Evolutionary conservation across 495 filamentous ascomycete species (phyloP), one percentile per base, ranked within the genome.

Genomic region (Aspergillus wentii): DNA sequence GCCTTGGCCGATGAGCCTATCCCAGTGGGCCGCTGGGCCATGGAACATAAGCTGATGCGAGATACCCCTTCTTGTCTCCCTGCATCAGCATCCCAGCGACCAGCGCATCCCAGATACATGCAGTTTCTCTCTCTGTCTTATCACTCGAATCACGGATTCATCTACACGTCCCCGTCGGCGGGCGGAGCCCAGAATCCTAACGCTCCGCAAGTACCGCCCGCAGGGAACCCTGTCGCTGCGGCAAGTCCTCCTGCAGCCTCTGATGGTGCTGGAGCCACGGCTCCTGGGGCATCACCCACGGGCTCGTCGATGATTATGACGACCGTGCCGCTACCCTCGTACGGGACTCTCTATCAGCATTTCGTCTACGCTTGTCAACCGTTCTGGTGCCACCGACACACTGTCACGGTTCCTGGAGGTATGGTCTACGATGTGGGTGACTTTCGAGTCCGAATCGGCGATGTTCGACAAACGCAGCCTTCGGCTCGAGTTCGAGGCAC

Each of bases 101-200:
- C 59, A 22, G 18, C 42, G 11, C 53, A 48, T 11, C 56, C 65
- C 3, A 55, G 64, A 15, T 72, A 65, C 37, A 60, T 71, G 57
- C 68, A 72, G 41, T 66, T 72, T 33, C 62, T 72, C 27, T 65
- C 59, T 5, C 44, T 70, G 26, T 54, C 51, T 15, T 57, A 68
- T 38, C 59, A 66, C 46, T 52, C 62, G 6, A 57, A 52, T 19
- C 62, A 67, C 19, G 66, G 64, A 14, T 71, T 69, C 43, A 56
- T 71, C 30, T 71, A 71, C 41, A 60, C 68, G n/a, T 64, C 65
- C n/a, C n/a, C n/a, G n/a, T n/a, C n/a, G n/a, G 8, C 53, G 59
- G 36, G 43, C 57, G 6, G 23, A 4, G 17, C 27, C 9, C 49
- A 54, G 17, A 10, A 28, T 17, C 17, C 16, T 22, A 38, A 9